Evolutionary conservation across 169 alveolate species (phyloP).

Genomic region (Plasmodium yoelii): DNA sequence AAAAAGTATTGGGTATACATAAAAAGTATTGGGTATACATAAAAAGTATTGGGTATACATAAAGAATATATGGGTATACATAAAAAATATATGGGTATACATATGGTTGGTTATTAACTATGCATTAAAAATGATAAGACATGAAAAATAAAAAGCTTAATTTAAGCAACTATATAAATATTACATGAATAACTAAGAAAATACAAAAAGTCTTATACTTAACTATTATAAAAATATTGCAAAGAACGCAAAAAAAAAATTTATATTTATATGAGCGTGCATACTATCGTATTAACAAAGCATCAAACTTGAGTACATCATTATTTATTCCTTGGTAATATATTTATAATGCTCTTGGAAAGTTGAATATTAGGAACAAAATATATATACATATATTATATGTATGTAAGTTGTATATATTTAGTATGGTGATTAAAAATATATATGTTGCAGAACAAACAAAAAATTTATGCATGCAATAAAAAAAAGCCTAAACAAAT

Average conservation of each 20-base stretch:
- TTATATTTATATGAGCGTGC: background rate
- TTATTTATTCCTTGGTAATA: conserved; percentile 32
- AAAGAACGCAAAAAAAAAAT: conserved; percentile 2
- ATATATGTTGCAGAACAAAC: background rate
- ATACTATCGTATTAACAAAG: conserved; percentile 4
- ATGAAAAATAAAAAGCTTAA: too few species aligned
- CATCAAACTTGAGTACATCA: background rate
- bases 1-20: too few species aligned
- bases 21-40: too few species aligned
- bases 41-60: too few species aligned
- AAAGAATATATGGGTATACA: too few species aligned
- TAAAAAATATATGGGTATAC: too few species aligned
- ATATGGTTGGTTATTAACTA: too few species aligned
- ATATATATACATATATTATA: background rate
- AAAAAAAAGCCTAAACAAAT: background rate
- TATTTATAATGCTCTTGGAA: conserved; percentile 52
- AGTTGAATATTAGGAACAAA: conserved; percentile 5
- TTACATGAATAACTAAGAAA: too few species aligned
- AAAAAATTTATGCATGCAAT: background rate
- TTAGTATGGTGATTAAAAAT: background rate
- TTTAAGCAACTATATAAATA: too few species aligned
- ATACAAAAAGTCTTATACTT: too few species aligned
- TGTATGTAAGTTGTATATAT: conserved; percentile 2
- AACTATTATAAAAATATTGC: too few species aligned
- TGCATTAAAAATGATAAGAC: too few species aligned